Evolutionary conservation across 2,329 filamentous ascomycete species (phyloP).

Genomic region (Fusarium buxicola): DNA sequence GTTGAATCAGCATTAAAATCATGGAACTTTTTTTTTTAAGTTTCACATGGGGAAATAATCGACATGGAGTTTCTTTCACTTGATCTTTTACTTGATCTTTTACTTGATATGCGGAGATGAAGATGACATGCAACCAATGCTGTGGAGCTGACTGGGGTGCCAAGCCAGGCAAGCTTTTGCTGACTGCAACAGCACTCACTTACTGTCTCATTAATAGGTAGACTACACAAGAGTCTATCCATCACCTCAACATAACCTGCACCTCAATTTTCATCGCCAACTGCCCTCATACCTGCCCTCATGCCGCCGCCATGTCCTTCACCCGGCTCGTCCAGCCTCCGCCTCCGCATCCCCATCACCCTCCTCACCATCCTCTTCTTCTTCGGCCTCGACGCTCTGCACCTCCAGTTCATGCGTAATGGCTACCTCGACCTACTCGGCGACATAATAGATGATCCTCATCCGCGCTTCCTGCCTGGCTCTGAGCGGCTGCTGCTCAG

Average conservation of each 20-base stretch:
- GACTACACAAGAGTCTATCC: too few relatives aligned
- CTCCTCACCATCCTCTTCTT: conserved; percentile 30
- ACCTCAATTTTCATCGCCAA: background rate
- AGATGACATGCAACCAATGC: too few relatives aligned
- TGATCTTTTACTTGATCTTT: too few relatives aligned
- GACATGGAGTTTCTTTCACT: too few relatives aligned
- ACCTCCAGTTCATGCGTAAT: conserved; percentile 40
- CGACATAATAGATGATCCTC: conserved; percentile 26
- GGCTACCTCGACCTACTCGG: conserved; percentile 29
- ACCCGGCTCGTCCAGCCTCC: conserved; percentile 13
- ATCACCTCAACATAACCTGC: too few relatives aligned
- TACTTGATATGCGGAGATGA: background rate
- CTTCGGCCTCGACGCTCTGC: conserved; percentile 39
- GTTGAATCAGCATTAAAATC: background rate
- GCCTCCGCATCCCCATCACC: conserved; percentile 23
- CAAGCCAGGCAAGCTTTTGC: too few relatives aligned
- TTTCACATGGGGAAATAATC: background rate
- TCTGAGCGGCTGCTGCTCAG: conserved; percentile 33
- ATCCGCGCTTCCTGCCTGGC: conserved; percentile 37
- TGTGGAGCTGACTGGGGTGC: background rate
- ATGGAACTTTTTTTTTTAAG: too few relatives aligned
- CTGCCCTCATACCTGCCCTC: conserved; percentile 15
- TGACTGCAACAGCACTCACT: too few relatives aligned
- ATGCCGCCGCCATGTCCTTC: conserved; percentile 15
- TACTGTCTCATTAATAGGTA: too few relatives aligned